Conservation (phyloP, 2,329 filamentous ascomycete species). For the Sphaerostilbella broomeana region DNA sequence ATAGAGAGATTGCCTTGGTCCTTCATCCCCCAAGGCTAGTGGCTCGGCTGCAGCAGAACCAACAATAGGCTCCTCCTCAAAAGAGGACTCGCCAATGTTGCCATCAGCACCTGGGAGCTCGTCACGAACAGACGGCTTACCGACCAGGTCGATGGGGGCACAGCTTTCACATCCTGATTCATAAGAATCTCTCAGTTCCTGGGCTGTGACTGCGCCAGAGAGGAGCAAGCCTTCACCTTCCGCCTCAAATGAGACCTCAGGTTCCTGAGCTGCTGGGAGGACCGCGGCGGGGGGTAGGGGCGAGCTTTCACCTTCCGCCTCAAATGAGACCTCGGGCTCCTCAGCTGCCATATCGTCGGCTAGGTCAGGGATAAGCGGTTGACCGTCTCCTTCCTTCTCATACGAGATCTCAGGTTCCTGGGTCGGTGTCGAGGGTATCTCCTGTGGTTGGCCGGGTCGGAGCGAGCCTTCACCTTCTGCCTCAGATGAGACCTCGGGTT, state of each 20-base stretch:
- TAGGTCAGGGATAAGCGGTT: not conserved
- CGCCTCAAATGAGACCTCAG: not conserved
- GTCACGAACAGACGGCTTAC: not conserved
- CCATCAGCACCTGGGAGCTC: not conserved
- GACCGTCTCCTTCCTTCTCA: too few relatives aligned
- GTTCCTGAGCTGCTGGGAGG: slow-evolving; percentile 9
- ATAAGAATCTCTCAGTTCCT: slow-evolving; percentile 3
- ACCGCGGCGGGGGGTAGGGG: too few relatives aligned
- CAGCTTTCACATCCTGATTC: slow-evolving; percentile 7
- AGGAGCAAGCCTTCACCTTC: slow-evolving; percentile 5
- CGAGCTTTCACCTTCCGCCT: slow-evolving; percentile 2
- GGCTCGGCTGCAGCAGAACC: slow-evolving; percentile 3
- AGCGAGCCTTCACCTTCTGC: slow-evolving; percentile 9
- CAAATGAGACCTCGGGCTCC: not conserved
- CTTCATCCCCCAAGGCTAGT: slow-evolving; percentile 1
- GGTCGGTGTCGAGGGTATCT: too few relatives aligned
- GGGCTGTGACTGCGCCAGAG: slow-evolving; percentile 1
- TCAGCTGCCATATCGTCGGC: slow-evolving; percentile 6
- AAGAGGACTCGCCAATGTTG: slow-evolving; percentile 6
- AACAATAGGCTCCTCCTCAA: slow-evolving; percentile 8
- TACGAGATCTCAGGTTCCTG: too few relatives aligned
- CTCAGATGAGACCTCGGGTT: slow-evolving; percentile 7
- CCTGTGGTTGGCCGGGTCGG: not conserved
- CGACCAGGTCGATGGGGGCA: not conserved
- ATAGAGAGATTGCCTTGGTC: not conserved